Percentiles rank a stretch among this genome's conserved stretches.
phyloP scores from a whole-genome alignment of 2,329 filamentous ascomycete genomes.

The Dendryphion nanum region DNA sequence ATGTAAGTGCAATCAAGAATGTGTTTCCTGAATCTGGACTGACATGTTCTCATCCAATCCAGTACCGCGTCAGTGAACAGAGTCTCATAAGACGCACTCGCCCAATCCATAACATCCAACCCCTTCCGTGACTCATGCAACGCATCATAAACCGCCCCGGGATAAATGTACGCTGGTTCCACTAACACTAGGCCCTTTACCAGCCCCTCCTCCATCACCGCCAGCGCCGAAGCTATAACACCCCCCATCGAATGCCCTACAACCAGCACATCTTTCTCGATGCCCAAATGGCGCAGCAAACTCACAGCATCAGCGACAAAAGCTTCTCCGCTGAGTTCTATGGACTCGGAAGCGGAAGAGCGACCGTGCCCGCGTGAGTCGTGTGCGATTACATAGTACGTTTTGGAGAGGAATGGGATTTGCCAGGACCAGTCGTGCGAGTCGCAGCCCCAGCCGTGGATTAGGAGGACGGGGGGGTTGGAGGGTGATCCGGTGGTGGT shows the following conservation, averaged over 20 bases:
- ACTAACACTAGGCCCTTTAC: constrained; percentile 13
- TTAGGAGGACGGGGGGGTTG: constrained; percentile 14
- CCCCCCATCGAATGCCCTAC: neutral
- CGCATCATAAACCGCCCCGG: constrained; percentile 5
- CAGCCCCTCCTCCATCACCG: constrained; percentile 7
- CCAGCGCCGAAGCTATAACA: constrained; percentile 8
- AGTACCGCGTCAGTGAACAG: constrained; percentile 3
- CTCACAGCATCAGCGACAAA: neutral
- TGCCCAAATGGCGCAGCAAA: neutral
- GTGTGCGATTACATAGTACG: constrained; percentile 12
- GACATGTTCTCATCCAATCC: constrained; percentile 16
- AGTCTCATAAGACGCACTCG: neutral
- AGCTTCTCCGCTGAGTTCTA: constrained; percentile 5
- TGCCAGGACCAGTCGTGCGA: constrained; percentile 17
- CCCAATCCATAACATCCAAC: neutral
- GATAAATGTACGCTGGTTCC: constrained; percentile 13
- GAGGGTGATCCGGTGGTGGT: constrained; percentile 9
- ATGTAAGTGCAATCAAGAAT: too few species aligned
- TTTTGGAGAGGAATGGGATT: constrained; percentile 13
- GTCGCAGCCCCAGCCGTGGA: constrained; percentile 18
- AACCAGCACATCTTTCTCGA: neutral
- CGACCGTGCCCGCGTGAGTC: constrained; percentile 17
- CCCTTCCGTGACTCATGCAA: neutral
- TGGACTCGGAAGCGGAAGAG: constrained; percentile 8
- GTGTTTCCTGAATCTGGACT: too few species aligned